Evolutionary conservation across 129 eudicot species (phyloP).

Genomic region (Saposhnikovia divaricata): DNA sequence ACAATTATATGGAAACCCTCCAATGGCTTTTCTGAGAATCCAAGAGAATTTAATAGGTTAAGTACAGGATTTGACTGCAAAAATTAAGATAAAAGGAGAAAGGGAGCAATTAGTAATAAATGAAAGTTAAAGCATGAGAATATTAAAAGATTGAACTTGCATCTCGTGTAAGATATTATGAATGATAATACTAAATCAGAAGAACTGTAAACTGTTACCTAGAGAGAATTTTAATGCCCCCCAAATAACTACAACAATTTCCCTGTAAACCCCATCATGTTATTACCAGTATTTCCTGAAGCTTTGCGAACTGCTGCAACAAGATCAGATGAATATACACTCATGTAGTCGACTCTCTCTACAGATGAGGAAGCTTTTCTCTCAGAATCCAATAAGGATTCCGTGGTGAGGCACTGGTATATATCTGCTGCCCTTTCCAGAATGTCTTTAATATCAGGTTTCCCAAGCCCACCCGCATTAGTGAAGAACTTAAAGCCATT

Average conservation of each 20-base stretch:
- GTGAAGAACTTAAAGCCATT: slow-evolving; percentile 97
- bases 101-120: background rate
- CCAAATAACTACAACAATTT: background rate
- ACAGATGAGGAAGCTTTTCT: slow-evolving; percentile 37
- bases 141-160: background rate
- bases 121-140: background rate
- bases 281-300: slow-evolving; percentile 72
- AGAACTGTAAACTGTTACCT: background rate
- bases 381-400: slow-evolving; percentile 44
- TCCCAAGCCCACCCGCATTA: slow-evolving; percentile 90
- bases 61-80: slow-evolving; percentile 10
- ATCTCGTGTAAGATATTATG: background rate
- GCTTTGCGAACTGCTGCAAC: slow-evolving; percentile 93
- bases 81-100: background rate
- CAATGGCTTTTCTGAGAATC: slow-evolving; percentile 75
- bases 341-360: slow-evolving; percentile 80
- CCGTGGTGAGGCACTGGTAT: slow-evolving; percentile 48
- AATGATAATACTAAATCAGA: background rate
- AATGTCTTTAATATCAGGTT: slow-evolving; percentile 86
- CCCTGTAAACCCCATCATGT: background rate
- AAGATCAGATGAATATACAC: slow-evolving; percentile 69
- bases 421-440: slow-evolving; percentile 81
- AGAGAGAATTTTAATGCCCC: background rate
- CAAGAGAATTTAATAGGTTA: slow-evolving; percentile 14
- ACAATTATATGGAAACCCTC: slow-evolving; percentile 94